These are phyloP conservation scores for Phytophthora nicotianae DNA, from an alignment of 352 stramenopile genomes.

Conservation along the genomic window DNA sequence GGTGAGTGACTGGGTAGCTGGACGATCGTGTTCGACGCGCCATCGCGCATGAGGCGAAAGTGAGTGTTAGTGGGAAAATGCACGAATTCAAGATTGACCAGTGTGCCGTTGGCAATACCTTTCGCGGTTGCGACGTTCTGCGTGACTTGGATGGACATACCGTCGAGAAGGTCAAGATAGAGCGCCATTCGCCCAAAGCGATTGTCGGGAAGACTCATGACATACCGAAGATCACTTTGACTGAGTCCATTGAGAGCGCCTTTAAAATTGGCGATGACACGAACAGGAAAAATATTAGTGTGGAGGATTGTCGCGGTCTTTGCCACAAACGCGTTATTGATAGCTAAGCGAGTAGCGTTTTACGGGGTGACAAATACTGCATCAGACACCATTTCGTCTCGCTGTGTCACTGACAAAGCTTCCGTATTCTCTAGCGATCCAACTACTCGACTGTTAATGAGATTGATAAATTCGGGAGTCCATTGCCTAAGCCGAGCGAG, in stretches of 20 bases:
- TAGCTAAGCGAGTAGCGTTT: background rate
- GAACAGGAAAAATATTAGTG: background rate
- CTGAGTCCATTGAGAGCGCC: background rate
- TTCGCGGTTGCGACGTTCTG: conserved; percentile 9
- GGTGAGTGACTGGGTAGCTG: background rate
- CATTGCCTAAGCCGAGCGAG: too few relatives aligned
- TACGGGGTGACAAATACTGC: background rate
- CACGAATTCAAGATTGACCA: background rate
- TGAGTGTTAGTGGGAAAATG: background rate
- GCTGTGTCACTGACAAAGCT: too few relatives aligned
- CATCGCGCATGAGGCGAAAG: conserved; percentile 13
- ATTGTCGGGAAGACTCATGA: background rate
- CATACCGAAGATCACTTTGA: background rate
- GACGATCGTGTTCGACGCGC: background rate
- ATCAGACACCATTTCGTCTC: too few relatives aligned
- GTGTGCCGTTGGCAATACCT: conserved; percentile 7
- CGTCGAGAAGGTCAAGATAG: conserved; percentile 13
- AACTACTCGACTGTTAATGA: too few relatives aligned
- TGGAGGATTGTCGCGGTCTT: background rate
- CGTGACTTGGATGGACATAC: conserved; percentile 7
- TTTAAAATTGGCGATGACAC: background rate
- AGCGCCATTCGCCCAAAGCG: conserved; percentile 5
- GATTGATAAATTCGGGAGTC: too few relatives aligned
- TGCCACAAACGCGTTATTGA: background rate
- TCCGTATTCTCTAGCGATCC: too few relatives aligned